Conservation (phyloP, 2,329 filamentous ascomycete species). For the Lachnellula arida region DNA sequence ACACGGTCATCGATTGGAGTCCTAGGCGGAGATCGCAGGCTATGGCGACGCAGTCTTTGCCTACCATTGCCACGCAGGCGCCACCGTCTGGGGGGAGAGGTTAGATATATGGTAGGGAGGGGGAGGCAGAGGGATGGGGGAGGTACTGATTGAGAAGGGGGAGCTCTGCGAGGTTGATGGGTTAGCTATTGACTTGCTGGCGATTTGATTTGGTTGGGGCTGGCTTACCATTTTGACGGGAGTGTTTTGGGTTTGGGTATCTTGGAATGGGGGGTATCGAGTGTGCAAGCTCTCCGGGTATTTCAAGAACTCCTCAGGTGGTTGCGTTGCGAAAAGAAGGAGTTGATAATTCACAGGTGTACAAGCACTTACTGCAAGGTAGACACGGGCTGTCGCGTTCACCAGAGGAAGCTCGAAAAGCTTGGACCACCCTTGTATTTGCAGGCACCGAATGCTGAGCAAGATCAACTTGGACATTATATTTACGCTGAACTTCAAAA, state of each 20-base stretch:
- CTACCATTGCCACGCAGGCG: slow-evolving; percentile 97
- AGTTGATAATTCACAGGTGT: slow-evolving; percentile 7
- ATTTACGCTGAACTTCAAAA: background rate
- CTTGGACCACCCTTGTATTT: slow-evolving; percentile 26
- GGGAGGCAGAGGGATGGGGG: slow-evolving; percentile 1
- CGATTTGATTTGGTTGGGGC: background rate
- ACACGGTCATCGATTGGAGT: slow-evolving; percentile 92
- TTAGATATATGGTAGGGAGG: slow-evolving; percentile 16
- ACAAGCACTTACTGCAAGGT: slow-evolving; percentile 19
- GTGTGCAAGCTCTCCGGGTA: slow-evolving; percentile 3
- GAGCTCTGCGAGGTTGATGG: slow-evolving; percentile 56
- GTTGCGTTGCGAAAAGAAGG: background rate
- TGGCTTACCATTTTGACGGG: slow-evolving; percentile 27
- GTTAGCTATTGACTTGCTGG: slow-evolving; percentile 31
- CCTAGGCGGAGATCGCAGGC: slow-evolving; percentile 98
- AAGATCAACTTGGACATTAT: background rate
- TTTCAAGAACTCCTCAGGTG: slow-evolving; percentile 15
- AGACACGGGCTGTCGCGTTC: slow-evolving; percentile 32
- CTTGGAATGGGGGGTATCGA: background rate
- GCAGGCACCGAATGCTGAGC: slow-evolving; percentile 24
- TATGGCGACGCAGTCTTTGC: slow-evolving; percentile 99
- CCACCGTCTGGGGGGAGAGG: slow-evolving; percentile 61
- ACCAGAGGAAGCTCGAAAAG: slow-evolving; percentile 21
- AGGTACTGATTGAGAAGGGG: slow-evolving; percentile 88
- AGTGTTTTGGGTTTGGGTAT: slow-evolving; percentile 3